A percentile compares a stretch with the other conserved stretches of the same genome.
Evolutionary conservation across 1,139 yeast species (phyloP).

Genomic region (Candida sp.): DNA sequence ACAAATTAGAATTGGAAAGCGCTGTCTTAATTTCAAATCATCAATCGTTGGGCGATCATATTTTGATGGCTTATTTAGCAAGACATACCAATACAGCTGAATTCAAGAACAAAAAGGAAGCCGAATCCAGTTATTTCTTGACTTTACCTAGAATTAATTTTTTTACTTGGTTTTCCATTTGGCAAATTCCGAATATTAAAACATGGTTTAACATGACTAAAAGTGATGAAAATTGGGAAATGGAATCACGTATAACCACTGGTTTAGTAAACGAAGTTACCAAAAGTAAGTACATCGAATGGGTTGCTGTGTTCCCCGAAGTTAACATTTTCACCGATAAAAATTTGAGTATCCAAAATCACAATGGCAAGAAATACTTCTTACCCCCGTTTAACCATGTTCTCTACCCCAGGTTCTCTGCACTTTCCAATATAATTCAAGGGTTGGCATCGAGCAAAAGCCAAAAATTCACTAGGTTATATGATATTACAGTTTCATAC

Average conservation of each 20-base stretch:
- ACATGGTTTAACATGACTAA: constrained; percentile 40
- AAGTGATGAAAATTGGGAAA: constrained; percentile 65
- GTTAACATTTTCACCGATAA: constrained; percentile 60
- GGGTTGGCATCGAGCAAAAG: constrained; percentile 34
- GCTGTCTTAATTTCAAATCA: constrained; percentile 54
- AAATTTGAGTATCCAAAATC: constrained; percentile 43
- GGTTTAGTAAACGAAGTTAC: constrained; percentile 21
- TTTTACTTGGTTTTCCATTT: constrained; percentile 59
- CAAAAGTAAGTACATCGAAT: constrained; percentile 34
- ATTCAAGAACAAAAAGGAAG: constrained; percentile 1
- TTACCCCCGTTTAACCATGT: constrained; percentile 51
- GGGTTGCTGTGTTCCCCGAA: constrained; percentile 70
- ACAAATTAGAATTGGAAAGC: constrained; percentile 38
- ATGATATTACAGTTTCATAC: constrained; percentile 54
- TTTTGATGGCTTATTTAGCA: constrained; percentile 46
- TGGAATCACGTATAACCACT: constrained; percentile 29
- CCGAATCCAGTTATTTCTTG: constrained; percentile 7
- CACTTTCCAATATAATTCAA: constrained; percentile 44
- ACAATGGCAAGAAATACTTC: constrained; percentile 47
- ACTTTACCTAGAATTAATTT: constrained; percentile 43
- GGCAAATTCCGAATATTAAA: constrained; percentile 51
- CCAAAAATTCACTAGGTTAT: constrained; percentile 35
- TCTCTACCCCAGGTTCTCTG: constrained; percentile 66
- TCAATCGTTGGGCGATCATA: constrained; percentile 51
- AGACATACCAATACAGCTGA: constrained; percentile 8